These are phyloP conservation scores for Kwoniella botswanensis DNA, from an alignment of 768 basidiomycete species.

Conservation along the genomic window DNA sequence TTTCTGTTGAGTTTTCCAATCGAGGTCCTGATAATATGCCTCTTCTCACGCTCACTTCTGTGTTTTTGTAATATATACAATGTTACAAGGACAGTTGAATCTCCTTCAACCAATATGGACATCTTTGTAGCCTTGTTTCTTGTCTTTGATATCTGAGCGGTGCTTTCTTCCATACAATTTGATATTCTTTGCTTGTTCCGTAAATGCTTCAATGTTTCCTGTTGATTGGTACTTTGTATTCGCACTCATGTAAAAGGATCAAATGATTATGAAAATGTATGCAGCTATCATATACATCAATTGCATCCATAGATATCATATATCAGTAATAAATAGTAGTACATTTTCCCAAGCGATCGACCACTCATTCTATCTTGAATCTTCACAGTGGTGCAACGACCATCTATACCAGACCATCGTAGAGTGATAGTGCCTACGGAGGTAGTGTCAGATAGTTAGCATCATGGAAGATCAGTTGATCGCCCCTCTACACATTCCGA, in stretches of 20 bases:
- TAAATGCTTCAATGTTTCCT: too few species aligned
- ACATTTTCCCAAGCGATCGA: too few species aligned
- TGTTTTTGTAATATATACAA: background rate
- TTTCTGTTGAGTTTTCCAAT: background rate
- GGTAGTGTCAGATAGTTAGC: background rate
- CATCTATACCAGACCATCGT: constrained; percentile 39
- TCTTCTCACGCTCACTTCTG: background rate
- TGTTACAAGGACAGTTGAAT: too few species aligned
- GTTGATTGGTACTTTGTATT: too few species aligned
- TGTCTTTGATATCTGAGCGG: background rate
- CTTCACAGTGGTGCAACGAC: background rate
- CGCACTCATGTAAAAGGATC: too few species aligned
- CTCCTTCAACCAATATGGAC: background rate
- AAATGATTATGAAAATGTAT: too few species aligned
- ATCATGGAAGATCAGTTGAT: background rate
- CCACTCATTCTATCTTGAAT: background rate
- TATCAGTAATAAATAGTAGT: too few species aligned
- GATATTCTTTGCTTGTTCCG: too few species aligned
- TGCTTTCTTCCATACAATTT: background rate
- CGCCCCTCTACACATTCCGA: too few species aligned
- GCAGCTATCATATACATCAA: too few species aligned
- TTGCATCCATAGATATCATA: too few species aligned
- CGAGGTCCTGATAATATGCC: background rate
- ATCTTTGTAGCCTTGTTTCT: background rate
- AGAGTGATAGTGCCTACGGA: constrained; percentile 35